Evolutionary conservation across 2,329 filamentous ascomycete species (phyloP), one percentile per base, ranked within the genome.

Genomic region (Nectriaceae sp.): DNA sequence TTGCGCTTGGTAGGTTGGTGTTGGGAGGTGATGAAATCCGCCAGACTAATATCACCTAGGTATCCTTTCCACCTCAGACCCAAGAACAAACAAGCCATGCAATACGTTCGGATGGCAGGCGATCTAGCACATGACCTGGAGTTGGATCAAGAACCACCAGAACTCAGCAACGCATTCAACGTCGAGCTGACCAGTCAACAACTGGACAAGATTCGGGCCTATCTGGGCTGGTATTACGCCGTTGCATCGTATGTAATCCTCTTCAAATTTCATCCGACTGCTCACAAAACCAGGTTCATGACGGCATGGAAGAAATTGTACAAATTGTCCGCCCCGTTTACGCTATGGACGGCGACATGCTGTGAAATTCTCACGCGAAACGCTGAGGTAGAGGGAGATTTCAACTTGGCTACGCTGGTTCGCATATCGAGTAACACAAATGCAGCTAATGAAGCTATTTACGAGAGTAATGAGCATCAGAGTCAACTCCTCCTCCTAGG

Each of bases 21-120:
- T 15, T 15, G 10, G 10, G 8, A 31, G 15, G 26, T 31, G 10
- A 8, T 10, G 26, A 31, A 15, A 31, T 8, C 26, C 15, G 26
- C 13, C 26, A 31, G 8, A 31, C 26, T 31, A 15, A 31, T 8
- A 31, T 10, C 15, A 31, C 26, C 8, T 43, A 80, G 78, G 78
- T 80, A 80, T 42, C 79, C 78, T 0, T 79, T 78, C 31, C 78
- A 82, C 49, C 65, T 82, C 13, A 67, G 78, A 1, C 78, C 78
- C 2, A 79, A 71, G 49, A 78, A 74, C 52, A 77, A 66, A 50
- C 76, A 79, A 33, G 65, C 71, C 1, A 65, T 70, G 4, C 78
- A 80, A 46, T 82, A 81, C 54, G 57, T 78, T 4, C 71, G 75
- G 20, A 81, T 82, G 77, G 72, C 72, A 0, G 68, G 71, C 15